Conservation (phyloP, 2,329 filamentous ascomycete species). For the Fusarium sp. region DNA sequence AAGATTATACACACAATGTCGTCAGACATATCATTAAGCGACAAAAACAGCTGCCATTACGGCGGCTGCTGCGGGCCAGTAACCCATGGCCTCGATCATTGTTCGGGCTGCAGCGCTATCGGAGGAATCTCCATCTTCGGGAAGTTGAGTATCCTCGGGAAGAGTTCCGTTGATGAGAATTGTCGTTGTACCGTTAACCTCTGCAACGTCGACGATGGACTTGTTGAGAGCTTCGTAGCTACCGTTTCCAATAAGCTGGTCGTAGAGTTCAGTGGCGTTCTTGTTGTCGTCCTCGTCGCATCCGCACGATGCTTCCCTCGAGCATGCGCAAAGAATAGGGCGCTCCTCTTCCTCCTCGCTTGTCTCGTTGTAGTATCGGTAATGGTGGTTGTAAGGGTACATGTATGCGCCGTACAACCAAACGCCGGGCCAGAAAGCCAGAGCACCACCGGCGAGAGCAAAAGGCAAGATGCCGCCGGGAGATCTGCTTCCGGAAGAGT, state of each 20-base stretch:
- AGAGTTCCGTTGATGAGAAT: conserved; percentile 82
- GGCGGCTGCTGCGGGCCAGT: conserved; percentile 62
- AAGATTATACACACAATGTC: conserved; percentile 15
- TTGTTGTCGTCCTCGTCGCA: conserved; percentile 70
- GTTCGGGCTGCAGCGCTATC: conserved; percentile 41
- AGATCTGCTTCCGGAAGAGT: conserved; percentile 64
- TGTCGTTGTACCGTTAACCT: conserved; percentile 69
- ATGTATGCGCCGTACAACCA: conserved; percentile 74
- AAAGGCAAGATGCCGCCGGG: conserved; percentile 65
- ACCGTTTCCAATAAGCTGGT: conserved; percentile 73
- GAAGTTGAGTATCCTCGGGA: conserved; percentile 73
- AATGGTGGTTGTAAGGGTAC: conserved; percentile 59
- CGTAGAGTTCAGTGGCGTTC: conserved; percentile 67
- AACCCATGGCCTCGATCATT: conserved; percentile 56
- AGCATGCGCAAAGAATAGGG: conserved; percentile 62
- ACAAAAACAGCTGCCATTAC: conserved; percentile 59
- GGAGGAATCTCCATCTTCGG: conserved; percentile 25
- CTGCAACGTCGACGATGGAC: conserved; percentile 68
- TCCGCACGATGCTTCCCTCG: conserved; percentile 63
- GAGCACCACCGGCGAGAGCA: conserved; percentile 59
- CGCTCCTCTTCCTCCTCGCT: conserved; percentile 54
- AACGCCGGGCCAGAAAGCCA: conserved; percentile 71
- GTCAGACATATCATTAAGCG: conserved; percentile 46
- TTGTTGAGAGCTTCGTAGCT: conserved; percentile 70
- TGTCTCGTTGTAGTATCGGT: conserved; percentile 62